These are phyloP conservation scores for Quercus gilva DNA, from an alignment of 306 rosid species.

Conservation along the genomic window DNA sequence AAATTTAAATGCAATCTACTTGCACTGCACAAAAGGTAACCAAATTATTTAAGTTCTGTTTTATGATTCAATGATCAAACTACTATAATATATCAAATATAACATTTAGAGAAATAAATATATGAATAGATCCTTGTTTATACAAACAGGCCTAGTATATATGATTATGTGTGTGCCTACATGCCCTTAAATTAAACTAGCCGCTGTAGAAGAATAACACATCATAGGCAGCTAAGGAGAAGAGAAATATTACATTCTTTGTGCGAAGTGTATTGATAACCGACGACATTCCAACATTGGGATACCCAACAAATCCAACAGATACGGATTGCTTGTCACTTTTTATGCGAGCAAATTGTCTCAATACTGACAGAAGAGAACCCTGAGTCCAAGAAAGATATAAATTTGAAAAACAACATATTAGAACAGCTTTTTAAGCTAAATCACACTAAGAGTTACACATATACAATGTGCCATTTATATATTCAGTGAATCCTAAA, in stretches of 20 bases:
- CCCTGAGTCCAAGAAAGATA: slow-evolving; percentile 45
- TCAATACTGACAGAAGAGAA: slow-evolving; percentile 87
- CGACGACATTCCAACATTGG: slow-evolving; percentile 96
- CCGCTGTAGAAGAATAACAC: not conserved
- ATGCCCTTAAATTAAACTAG: not conserved
- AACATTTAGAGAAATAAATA: not conserved
- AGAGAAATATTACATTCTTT: slow-evolving; percentile 55
- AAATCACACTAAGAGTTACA: too few species aligned
- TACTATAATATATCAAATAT: not conserved
- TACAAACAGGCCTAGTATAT: not conserved
- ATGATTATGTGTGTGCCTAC: not conserved
- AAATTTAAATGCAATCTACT: too few species aligned
- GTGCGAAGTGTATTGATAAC: slow-evolving; percentile 87
- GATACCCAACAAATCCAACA: slow-evolving; percentile 95
- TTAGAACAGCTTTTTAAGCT: not conserved
- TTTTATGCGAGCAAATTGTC: slow-evolving; percentile 85
- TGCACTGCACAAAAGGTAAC: too few species aligned
- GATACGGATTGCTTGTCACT: slow-evolving; percentile 95
- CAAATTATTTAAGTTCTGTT: too few species aligned
- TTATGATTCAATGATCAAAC: too few species aligned
- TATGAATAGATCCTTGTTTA: not conserved
- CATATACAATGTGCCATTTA: too few species aligned
- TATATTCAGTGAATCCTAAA: too few species aligned
- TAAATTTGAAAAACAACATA: not conserved
- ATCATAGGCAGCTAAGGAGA: slow-evolving; percentile 14